A percentile compares a stretch with the other conserved stretches of the same genome.
Conservation (phyloP, 2,329 filamentous ascomycete species). For the Penicillium sp. region DNA sequence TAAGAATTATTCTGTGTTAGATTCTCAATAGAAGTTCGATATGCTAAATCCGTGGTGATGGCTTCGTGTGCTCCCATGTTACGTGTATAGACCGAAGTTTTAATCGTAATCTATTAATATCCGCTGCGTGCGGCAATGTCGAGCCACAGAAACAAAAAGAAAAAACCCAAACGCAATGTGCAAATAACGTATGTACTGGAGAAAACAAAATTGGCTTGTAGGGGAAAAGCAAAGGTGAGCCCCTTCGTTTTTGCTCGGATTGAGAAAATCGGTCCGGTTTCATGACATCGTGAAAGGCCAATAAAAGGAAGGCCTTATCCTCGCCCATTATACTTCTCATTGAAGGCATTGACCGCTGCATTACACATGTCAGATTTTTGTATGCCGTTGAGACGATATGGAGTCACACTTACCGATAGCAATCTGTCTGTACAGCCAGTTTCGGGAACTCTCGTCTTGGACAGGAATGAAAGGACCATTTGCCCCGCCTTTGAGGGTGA, state of each 20-base stretch:
- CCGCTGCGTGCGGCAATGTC: conserved; percentile 2
- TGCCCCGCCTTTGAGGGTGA: conserved; percentile 81
- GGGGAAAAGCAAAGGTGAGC: background rate
- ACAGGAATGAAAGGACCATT: conserved; percentile 95
- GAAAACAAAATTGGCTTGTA: background rate
- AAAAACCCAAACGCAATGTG: background rate
- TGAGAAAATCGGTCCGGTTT: conserved; percentile 15
- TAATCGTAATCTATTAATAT: background rate
- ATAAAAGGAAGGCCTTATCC: conserved; percentile 38
- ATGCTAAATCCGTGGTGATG: background rate
- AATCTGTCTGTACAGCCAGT: conserved; percentile 66
- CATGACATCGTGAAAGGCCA: conserved; percentile 21
- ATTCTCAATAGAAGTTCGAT: background rate
- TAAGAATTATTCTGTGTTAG: background rate
- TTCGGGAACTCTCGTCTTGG: conserved; percentile 73
- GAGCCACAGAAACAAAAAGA: background rate
- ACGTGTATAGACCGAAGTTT: background rate
- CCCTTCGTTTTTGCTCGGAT: conserved; percentile 9
- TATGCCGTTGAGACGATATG: background rate
- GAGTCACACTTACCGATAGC: conserved; percentile 50
- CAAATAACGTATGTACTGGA: conserved; percentile 8
- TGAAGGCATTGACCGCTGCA: conserved; percentile 63
- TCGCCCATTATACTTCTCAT: conserved; percentile 64
- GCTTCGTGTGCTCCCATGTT: background rate
- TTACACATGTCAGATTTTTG: conserved; percentile 10